Conservation (phyloP, 176 grass and related monocot genomes). For the Eleusine coracana region DNA sequence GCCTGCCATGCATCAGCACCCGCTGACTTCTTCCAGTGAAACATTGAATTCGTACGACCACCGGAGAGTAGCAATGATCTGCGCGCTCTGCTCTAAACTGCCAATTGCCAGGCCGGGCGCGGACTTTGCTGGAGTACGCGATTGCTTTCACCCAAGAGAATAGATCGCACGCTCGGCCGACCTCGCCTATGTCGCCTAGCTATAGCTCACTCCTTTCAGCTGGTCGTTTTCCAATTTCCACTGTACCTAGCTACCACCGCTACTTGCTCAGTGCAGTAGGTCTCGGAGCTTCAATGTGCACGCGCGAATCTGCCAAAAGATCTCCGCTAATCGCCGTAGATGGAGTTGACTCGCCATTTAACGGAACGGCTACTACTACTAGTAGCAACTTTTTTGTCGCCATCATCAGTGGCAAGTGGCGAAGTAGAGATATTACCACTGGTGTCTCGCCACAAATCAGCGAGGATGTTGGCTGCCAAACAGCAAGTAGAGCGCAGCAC, state of each 20-base stretch:
- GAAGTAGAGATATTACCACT: not conserved
- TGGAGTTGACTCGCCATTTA: not conserved
- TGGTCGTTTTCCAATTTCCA: slow-evolving; percentile 27
- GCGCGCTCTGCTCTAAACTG: not conserved
- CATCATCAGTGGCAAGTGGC: not conserved
- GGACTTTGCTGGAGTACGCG: not conserved
- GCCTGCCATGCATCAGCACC: not conserved
- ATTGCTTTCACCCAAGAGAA: slow-evolving; percentile 1
- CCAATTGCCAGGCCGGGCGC: not conserved
- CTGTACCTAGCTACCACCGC: not conserved
- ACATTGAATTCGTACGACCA: not conserved
- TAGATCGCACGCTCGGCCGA: not conserved
- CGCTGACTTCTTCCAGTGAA: slow-evolving; percentile 1
- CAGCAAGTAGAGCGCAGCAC: not conserved
- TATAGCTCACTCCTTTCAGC: not conserved
- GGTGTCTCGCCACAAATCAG: not conserved
- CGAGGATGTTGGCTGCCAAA: not conserved
- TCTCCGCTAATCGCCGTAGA: not conserved
- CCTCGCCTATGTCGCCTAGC: not conserved
- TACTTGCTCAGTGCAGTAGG: not conserved
- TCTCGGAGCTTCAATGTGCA: not conserved
- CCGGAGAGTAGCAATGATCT: not conserved
- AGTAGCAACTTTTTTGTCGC: not conserved
- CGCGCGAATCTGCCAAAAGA: slow-evolving; percentile 10
- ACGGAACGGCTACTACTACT: not conserved